A percentile compares a stretch with the other conserved stretches of the same genome.
These are phyloP conservation scores for Lunularia cruciata DNA, from an alignment of 225 moss, liverwort and hornwort genomes.

Conservation along the genomic window DNA sequence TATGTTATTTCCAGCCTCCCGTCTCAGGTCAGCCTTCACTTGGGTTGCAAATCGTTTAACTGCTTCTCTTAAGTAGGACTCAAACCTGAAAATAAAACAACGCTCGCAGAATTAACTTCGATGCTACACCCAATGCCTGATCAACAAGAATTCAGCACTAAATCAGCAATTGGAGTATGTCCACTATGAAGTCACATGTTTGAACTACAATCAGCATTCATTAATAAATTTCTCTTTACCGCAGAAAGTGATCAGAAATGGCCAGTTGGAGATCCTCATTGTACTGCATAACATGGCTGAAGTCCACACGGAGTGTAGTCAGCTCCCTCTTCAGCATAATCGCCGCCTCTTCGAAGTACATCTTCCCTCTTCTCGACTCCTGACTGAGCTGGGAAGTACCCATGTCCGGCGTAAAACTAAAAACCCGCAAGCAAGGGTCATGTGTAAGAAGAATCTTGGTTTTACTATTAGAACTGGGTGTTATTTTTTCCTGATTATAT, in stretches of 20 bases:
- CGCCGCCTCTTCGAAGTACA: constrained; percentile 35
- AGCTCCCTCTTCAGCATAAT: constrained; percentile 41
- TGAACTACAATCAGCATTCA: no score
- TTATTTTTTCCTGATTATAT: no score
- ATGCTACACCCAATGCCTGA: no score
- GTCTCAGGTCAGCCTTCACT: constrained; percentile 47
- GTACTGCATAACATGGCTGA: constrained; percentile 68
- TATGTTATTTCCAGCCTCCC: no score
- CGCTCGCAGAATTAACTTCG: not conserved
- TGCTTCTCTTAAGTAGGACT: constrained; percentile 58
- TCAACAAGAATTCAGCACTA: no score
- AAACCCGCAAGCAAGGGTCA: no score
- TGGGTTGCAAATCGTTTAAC: constrained; percentile 59
- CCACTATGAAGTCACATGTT: no score
- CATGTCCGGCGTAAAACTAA: constrained; percentile 31
- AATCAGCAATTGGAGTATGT: no score
- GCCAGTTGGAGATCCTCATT: constrained; percentile 54
- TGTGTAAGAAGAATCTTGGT: no score
- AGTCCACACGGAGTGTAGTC: constrained; percentile 82
- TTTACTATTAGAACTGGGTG: no score
- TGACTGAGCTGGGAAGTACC: constrained; percentile 34
- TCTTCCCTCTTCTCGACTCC: constrained; percentile 35
- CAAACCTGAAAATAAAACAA: constrained; percentile 60
- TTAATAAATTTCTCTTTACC: constrained; percentile 40
- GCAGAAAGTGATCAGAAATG: constrained; percentile 76